Evolutionary conservation across 2,329 filamentous ascomycete genomes (phyloP).

Genomic region (Botrytis cinerea): DNA sequence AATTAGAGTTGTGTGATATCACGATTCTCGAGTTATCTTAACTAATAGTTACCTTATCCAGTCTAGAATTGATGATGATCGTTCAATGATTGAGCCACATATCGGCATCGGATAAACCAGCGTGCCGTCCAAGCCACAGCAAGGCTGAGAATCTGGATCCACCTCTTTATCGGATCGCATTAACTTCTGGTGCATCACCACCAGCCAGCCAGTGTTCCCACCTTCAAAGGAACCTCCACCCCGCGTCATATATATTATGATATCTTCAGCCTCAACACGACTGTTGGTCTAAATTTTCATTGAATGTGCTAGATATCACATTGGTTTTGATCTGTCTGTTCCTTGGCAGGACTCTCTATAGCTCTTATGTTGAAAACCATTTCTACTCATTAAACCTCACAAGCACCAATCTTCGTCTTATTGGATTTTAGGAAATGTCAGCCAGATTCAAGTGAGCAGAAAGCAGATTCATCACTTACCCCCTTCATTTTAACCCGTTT

Average conservation of each 20-base stretch:
- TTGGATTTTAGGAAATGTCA: constrained; percentile 37
- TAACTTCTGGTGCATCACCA: constrained; percentile 2
- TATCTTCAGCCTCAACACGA: constrained; percentile 17
- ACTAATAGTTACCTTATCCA: background rate
- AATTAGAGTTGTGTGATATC: background rate
- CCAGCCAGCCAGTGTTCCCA: background rate
- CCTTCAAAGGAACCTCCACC: constrained; percentile 10
- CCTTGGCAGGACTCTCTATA: constrained; percentile 1
- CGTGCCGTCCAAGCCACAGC: background rate
- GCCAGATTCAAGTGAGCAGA: constrained; percentile 38
- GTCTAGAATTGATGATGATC: constrained; percentile 12
- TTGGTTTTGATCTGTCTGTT: background rate
- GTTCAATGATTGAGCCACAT: constrained; percentile 12
- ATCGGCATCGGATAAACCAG: constrained; percentile 10
- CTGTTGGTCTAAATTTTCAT: background rate
- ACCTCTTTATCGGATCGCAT: constrained; percentile 25
- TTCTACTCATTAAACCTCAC: constrained; percentile 13
- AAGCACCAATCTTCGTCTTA: constrained; percentile 27
- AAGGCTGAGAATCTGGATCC: constrained; percentile 14
- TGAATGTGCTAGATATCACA: constrained; percentile 3
- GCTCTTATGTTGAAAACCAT: background rate
- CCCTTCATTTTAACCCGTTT: background rate
- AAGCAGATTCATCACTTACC: background rate
- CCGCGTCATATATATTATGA: constrained; percentile 4
- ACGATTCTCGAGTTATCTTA: background rate